These are phyloP conservation scores for Singerocomus inundabilis DNA, from an alignment of 1,284 basidiomycete genomes.

Conservation along the genomic window DNA sequence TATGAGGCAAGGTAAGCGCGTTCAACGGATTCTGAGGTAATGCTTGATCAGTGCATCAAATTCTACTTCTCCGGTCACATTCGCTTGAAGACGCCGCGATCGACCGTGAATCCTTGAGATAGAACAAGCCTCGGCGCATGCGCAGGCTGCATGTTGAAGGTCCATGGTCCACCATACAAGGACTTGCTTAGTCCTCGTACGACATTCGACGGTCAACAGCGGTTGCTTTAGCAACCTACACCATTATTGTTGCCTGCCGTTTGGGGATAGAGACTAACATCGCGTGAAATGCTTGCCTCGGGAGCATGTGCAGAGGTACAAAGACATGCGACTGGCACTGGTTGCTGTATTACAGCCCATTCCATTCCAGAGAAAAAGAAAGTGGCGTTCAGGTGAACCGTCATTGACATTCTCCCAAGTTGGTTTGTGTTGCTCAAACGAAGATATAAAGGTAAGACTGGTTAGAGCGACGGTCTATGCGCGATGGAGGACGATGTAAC, in stretches of 20 bases:
- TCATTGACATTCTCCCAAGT: background rate
- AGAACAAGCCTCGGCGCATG: background rate
- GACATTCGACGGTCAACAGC: background rate
- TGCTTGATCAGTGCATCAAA: background rate
- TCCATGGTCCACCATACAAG: background rate
- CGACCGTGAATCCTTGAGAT: background rate
- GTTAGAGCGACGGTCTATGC: no score
- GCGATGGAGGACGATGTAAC: background rate
- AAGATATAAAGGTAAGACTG: background rate
- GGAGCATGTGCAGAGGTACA: no score
- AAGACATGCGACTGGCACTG: no score
- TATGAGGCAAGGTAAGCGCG: background rate
- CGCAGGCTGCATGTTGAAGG: background rate
- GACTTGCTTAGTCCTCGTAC: background rate
- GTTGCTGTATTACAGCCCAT: no score
- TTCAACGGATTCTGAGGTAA: slow-evolving; percentile 12
- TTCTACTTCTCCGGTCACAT: slow-evolving; percentile 16
- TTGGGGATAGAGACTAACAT: no score
- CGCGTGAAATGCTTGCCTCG: no score
- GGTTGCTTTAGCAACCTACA: background rate
- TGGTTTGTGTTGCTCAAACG: background rate
- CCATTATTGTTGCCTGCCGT: background rate
- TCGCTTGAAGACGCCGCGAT: slow-evolving; percentile 12
- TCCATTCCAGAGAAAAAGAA: no score
- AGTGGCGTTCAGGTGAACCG: background rate